phyloP scores from a whole-genome alignment of 2,329 filamentous ascomycete species.

The Hymenoscyphus albidus region DNA sequence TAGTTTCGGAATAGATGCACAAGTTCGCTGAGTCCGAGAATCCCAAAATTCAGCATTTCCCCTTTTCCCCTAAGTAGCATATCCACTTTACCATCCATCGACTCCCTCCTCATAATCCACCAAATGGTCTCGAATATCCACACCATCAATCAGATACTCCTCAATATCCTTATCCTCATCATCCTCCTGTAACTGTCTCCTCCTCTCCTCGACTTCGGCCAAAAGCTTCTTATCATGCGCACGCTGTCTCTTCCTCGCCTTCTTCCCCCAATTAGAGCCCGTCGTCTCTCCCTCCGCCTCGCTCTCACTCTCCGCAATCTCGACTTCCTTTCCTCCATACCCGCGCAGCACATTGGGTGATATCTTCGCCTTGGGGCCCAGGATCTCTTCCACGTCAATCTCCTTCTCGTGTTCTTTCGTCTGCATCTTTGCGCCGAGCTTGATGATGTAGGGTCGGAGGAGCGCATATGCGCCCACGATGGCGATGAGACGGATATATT shows the following conservation, averaged over 20 bases:
- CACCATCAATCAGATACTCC: slow-evolving; percentile 54
- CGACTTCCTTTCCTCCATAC: slow-evolving; percentile 39
- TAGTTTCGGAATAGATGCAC: background rate
- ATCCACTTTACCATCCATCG: slow-evolving; percentile 26
- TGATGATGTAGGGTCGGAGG: slow-evolving; percentile 69
- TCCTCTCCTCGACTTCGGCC: slow-evolving; percentile 53
- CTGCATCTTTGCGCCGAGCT: slow-evolving; percentile 59
- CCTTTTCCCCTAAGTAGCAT: background rate
- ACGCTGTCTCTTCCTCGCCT: slow-evolving; percentile 65
- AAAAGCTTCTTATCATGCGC: slow-evolving; percentile 62
- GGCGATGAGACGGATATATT: slow-evolving; percentile 65
- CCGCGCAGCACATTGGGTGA: slow-evolving; percentile 60
- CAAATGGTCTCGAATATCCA: slow-evolving; percentile 71
- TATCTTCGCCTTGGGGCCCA: slow-evolving; percentile 46
- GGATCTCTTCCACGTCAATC: slow-evolving; percentile 34
- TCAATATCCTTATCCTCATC: slow-evolving; percentile 73
- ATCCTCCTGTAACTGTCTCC: slow-evolving; percentile 56
- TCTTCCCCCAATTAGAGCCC: slow-evolving; percentile 59
- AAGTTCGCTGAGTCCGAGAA: background rate
- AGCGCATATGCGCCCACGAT: slow-evolving; percentile 72
- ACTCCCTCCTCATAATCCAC: slow-evolving; percentile 43
- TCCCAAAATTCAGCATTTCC: background rate
- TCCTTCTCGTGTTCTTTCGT: slow-evolving; percentile 58
- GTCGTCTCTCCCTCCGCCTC: slow-evolving; percentile 42
- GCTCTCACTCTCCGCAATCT: slow-evolving; percentile 51